Conservation (phyloP, 257 asterid genomes). For the Cordia subcordata region DNA sequence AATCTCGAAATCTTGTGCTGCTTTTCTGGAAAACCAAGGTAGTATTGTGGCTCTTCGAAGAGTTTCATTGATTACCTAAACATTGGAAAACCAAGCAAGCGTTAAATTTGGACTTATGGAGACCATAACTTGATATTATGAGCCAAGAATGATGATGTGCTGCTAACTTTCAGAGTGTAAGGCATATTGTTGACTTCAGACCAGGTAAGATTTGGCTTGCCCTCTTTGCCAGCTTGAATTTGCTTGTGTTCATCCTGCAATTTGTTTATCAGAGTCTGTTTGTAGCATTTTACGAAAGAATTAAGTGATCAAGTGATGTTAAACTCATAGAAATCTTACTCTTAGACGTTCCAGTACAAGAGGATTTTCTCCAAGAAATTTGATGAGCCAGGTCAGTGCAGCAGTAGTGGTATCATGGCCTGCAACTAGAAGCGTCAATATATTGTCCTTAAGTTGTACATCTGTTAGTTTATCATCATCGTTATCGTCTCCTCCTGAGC, state of each 20-base stretch:
- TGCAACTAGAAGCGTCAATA: constrained; percentile 69
- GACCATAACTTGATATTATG: background rate
- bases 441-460: constrained; percentile 73
- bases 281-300: background rate
- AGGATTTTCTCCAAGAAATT: constrained; percentile 71
- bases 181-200: constrained; percentile 77
- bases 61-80: constrained; percentile 68
- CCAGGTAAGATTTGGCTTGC: constrained; percentile 58
- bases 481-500: constrained; percentile 37
- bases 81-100: constrained; percentile 4
- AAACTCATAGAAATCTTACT: constrained; percentile 29
- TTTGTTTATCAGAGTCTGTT: constrained; percentile 6
- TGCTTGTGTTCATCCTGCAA: constrained; percentile 71
- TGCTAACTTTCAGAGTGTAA: constrained; percentile 60
- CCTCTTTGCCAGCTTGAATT: constrained; percentile 31
- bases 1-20: constrained; percentile 79
- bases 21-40: constrained; percentile 86
- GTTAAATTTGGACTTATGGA: background rate
- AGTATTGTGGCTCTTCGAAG: constrained; percentile 81
- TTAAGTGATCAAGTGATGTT: background rate
- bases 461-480: constrained; percentile 70
- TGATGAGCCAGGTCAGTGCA: constrained; percentile 73
- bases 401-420: constrained; percentile 95
- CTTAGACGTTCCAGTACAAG: constrained; percentile 55
- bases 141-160: constrained; percentile 1